Conservation (phyloP, 108 stramenopile species). For the Mayamaea pseudoterrestris region DNA sequence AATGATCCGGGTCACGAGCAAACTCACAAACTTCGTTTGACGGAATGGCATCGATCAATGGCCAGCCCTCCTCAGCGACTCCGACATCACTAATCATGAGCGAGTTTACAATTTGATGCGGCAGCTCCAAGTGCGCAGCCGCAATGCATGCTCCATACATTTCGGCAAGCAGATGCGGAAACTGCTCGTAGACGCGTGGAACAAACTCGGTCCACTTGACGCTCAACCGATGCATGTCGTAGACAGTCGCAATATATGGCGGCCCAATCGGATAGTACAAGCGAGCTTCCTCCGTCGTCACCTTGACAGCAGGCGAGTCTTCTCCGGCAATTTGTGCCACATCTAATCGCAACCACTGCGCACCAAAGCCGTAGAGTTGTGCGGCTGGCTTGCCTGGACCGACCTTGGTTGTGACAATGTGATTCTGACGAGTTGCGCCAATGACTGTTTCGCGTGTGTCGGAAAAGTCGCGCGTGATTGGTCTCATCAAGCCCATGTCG, state of each 20-base stretch:
- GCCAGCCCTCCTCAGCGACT: conserved; percentile 10
- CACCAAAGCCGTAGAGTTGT: conserved; percentile 54
- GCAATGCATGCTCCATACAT: conserved; percentile 60
- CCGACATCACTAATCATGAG: conserved; percentile 44
- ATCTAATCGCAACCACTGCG: conserved; percentile 6
- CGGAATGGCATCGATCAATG: conserved; percentile 6
- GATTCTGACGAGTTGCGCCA: neutral
- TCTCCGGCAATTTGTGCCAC: conserved; percentile 44
- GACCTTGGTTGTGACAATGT: conserved; percentile 5
- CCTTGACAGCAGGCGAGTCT: conserved; percentile 54
- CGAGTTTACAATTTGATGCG: conserved; percentile 42
- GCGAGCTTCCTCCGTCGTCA: conserved; percentile 20
- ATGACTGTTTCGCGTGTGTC: conserved; percentile 4
- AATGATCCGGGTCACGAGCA: neutral
- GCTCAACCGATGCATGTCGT: conserved; percentile 57
- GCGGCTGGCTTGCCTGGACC: conserved; percentile 17
- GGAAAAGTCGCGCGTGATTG: conserved; percentile 58
- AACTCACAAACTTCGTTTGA: conserved; percentile 4
- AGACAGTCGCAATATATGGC: conserved; percentile 64
- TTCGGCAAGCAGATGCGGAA: conserved; percentile 45
- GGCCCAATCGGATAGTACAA: conserved; percentile 60
- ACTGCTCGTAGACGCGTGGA: conserved; percentile 46
- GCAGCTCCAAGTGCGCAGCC: conserved; percentile 54
- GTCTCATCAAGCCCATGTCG: conserved; percentile 83
- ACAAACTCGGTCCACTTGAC: conserved; percentile 63